These are phyloP conservation scores for Ailanthus altissimus DNA, from an alignment of 345 rosid genomes.

Conservation along the genomic window DNA sequence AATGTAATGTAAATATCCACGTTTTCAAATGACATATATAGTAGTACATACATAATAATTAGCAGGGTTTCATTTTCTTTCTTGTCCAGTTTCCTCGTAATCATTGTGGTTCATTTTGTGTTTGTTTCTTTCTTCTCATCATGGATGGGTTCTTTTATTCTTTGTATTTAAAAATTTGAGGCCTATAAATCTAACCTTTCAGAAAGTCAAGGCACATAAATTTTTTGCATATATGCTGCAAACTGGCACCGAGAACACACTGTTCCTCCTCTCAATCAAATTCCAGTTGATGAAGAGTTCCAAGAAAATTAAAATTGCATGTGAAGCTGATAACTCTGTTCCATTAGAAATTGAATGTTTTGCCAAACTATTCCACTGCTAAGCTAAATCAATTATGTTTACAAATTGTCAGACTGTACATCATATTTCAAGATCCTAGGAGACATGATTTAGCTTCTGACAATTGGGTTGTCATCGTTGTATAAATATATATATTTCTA, in stretches of 20 bases:
- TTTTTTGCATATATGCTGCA: not conserved
- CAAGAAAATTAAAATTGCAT: not conserved
- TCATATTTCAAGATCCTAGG: slow-evolving; percentile 2
- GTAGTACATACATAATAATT: not conserved
- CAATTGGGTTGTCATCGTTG: not conserved
- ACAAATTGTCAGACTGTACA: not conserved
- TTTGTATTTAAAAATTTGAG: too few relatives aligned
- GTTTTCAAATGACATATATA: not conserved
- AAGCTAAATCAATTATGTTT: not conserved
- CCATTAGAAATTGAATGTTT: not conserved
- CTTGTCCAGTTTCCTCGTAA: not conserved
- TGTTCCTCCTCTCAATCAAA: not conserved
- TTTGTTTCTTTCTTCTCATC: not conserved
- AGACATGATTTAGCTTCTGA: not conserved
- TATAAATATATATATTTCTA: not conserved
- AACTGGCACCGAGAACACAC: not conserved
- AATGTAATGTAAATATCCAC: not conserved
- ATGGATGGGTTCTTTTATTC: not conserved
- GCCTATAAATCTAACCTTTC: not conserved
- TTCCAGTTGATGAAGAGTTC: too few relatives aligned
- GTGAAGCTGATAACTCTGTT: slow-evolving; percentile 12
- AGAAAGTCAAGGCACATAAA: not conserved
- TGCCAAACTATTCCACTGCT: not conserved
- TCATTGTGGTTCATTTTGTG: not conserved
- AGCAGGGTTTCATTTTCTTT: not conserved